phyloP scores from a whole-genome alignment of 2,329 filamentous ascomycete species.

The Coleophoma eucalyptorum region DNA sequence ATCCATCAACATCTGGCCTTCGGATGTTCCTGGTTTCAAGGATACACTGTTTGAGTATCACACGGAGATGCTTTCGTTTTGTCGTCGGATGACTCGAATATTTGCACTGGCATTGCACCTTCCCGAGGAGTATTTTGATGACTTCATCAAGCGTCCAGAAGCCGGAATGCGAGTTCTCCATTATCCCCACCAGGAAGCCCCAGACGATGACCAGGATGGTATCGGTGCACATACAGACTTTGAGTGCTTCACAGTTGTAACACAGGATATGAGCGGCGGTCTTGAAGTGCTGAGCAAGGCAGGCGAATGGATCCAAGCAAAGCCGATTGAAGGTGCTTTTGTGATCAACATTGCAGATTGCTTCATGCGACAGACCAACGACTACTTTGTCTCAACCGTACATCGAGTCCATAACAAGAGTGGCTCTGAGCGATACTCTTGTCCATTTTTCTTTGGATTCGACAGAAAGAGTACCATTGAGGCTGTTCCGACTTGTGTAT shows the following conservation, averaged over 20 bases:
- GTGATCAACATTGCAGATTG: slow-evolving; percentile 3
- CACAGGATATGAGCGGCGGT: slow-evolving; percentile 39
- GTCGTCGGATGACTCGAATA: slow-evolving; percentile 40
- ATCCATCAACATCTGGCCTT: slow-evolving; percentile 24
- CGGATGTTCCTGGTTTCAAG: slow-evolving; percentile 31
- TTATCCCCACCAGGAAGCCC: slow-evolving; percentile 17
- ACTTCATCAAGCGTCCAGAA: slow-evolving; percentile 43
- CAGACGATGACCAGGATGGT: slow-evolving; percentile 15
- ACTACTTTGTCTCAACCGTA: slow-evolving; percentile 7
- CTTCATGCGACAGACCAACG: slow-evolving; percentile 3
- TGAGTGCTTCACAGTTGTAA: slow-evolving; percentile 40
- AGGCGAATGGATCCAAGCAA: slow-evolving; percentile 35
- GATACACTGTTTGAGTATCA: slow-evolving; percentile 31
- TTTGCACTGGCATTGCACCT: slow-evolving; percentile 50
- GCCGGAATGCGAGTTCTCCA: slow-evolving; percentile 30
- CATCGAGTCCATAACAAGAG: slow-evolving; percentile 3
- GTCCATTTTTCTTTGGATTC: slow-evolving; percentile 1
- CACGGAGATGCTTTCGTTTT: slow-evolving; percentile 29
- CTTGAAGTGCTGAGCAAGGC: slow-evolving; percentile 39
- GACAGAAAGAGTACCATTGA: slow-evolving; percentile 13
- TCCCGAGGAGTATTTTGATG: slow-evolving; percentile 47
- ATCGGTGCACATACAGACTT: slow-evolving; percentile 39
- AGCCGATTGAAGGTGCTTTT: neutral
- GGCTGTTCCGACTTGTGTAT: slow-evolving; percentile 28
- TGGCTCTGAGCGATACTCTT: neutral